Evolutionary conservation across 306 rosid genomes (phyloP).

Genomic region (Mimosa bimucronata): DNA sequence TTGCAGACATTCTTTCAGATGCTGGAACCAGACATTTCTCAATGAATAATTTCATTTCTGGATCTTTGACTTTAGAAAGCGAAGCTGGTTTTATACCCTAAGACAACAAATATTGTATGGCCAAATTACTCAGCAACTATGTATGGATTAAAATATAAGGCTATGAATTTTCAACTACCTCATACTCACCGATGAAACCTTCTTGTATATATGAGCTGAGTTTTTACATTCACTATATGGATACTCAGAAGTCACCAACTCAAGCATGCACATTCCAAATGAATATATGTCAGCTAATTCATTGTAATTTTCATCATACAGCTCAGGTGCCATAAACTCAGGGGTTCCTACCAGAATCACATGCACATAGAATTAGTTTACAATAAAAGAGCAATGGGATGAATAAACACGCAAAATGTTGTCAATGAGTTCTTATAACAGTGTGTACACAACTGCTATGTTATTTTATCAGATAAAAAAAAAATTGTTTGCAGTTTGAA

Average conservation of each 20-base stretch:
- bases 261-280: slow-evolving; percentile 59
- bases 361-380: slow-evolving; percentile 16
- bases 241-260: slow-evolving; percentile 56
- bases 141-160: background rate
- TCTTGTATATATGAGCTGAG: slow-evolving; percentile 60
- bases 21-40: slow-evolving; percentile 55
- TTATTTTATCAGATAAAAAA: background rate
- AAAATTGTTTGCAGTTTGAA: background rate
- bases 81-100: slow-evolving; percentile 52
- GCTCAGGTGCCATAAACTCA: slow-evolving; percentile 65
- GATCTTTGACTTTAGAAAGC: slow-evolving; percentile 42
- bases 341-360: slow-evolving; percentile 50
- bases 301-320: slow-evolving; percentile 57
- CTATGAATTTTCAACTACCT: background rate
- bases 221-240: slow-evolving; percentile 61
- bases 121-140: slow-evolving; percentile 3
- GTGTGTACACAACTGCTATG: background rate
- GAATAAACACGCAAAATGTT: background rate
- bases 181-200: slow-evolving; percentile 58
- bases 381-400: background rate
- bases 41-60: slow-evolving; percentile 43
- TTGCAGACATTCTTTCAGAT: slow-evolving; percentile 46
- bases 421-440: background rate
- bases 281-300: slow-evolving; percentile 59
- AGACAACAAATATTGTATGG: slow-evolving; percentile 25